A percentile compares a stretch with the other conserved stretches of the same genome.
These are phyloP conservation scores for Colletotrichum destructivum DNA, from an alignment of 2,329 filamentous ascomycete genomes.

Conservation along the genomic window DNA sequence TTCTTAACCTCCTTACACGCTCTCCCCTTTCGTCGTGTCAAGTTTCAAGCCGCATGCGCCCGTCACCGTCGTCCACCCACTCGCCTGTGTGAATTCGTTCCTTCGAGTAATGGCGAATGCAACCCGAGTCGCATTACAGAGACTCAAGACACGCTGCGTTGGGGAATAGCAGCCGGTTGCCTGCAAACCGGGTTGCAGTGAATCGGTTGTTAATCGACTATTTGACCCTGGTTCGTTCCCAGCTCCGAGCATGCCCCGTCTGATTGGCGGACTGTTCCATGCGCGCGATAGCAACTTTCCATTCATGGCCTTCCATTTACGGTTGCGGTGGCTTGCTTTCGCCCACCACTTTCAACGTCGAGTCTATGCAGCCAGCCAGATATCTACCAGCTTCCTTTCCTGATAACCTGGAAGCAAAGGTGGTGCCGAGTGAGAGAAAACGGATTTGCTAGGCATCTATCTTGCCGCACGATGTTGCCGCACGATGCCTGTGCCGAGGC, in stretches of 20 bases:
- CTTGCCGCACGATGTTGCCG: not conserved
- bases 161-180: too few species aligned
- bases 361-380: not conserved
- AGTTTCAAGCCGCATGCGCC: constrained; percentile 1
- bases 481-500: too few species aligned
- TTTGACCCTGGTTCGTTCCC: not conserved
- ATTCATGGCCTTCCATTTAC: not conserved
- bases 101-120: not conserved
- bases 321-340: not conserved
- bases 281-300: not conserved
- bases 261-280: constrained; percentile 3
- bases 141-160: not conserved
- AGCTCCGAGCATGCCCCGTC: not conserved
- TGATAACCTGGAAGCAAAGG: not conserved
- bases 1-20: not conserved
- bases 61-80: not conserved
- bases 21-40: not conserved
- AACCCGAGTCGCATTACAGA: not conserved
- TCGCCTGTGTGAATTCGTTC: not conserved
- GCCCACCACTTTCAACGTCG: not conserved
- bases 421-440: not conserved
- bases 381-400: not conserved
- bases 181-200: not conserved
- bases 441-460: not conserved
- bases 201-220: not conserved